These are phyloP conservation scores for Spiromastix sp. DNA, from an alignment of 2,329 filamentous ascomycete species.

Conservation along the genomic window DNA sequence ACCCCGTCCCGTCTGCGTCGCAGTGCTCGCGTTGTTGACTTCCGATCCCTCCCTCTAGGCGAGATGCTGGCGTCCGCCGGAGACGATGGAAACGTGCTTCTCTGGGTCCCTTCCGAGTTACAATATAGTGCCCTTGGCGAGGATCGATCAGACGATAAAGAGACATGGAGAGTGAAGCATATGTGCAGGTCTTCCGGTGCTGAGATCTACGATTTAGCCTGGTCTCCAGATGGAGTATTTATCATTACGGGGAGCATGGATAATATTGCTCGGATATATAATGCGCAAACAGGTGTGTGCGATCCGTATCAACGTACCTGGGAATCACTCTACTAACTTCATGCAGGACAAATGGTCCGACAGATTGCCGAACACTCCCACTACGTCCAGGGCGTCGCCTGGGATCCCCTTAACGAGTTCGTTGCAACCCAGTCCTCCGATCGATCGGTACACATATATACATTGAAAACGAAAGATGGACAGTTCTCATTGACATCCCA, in stretches of 20 bases:
- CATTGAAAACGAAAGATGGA: conserved; percentile 88
- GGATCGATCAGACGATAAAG: conserved; percentile 82
- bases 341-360: conserved; percentile 56
- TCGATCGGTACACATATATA: conserved; percentile 95
- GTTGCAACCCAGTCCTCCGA: conserved; percentile 97
- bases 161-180: conserved; percentile 92
- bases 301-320: neutral
- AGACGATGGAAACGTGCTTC: conserved; percentile 91
- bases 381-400: conserved; percentile 95
- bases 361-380: conserved; percentile 97
- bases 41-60: too few species aligned
- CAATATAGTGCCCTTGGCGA: conserved; percentile 63
- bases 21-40: neutral
- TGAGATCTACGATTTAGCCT: conserved; percentile 96
- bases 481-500: conserved; percentile 75
- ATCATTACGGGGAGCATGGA: conserved; percentile 99
- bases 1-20: conserved; percentile 1
- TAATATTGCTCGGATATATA: conserved; percentile 95
- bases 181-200: conserved; percentile 94
- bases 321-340: conserved; percentile 22
- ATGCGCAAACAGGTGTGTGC: conserved; percentile 73
- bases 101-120: conserved; percentile 85
- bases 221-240: conserved; percentile 93
- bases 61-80: conserved; percentile 90
- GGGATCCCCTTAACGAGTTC: conserved; percentile 97